A percentile compares a stretch with the other conserved stretches of the same genome.
These are phyloP conservation scores for Colletotrichum sp. DNA, from an alignment of 2,329 filamentous ascomycete species.

Conservation along the genomic window DNA sequence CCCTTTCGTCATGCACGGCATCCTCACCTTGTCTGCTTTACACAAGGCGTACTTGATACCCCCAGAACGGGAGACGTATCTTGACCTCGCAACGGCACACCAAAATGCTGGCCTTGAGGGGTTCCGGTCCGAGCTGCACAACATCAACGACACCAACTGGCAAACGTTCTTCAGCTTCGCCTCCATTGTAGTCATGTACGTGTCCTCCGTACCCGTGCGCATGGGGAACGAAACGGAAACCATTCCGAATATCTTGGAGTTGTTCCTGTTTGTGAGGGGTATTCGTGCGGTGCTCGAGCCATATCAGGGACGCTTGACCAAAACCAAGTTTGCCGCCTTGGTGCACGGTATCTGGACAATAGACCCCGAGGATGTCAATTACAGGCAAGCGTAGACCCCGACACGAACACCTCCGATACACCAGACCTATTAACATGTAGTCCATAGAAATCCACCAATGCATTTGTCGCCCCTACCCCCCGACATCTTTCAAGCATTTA, in stretches of 20 bases:
- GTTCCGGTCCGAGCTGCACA: slow-evolving; percentile 27
- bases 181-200: slow-evolving; percentile 38
- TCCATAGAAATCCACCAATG: not conserved
- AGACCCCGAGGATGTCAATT: not conserved
- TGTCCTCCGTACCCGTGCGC: not conserved
- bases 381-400: not conserved
- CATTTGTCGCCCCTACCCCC: not conserved
- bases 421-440: accelerated
- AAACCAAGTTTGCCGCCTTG: not conserved
- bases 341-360: not conserved
- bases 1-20: slow-evolving; percentile 33
- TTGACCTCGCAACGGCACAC: slow-evolving; percentile 31
- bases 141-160: slow-evolving; percentile 24
- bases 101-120: slow-evolving; percentile 33
- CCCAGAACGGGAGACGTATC: slow-evolving; percentile 25
- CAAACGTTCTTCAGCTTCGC: slow-evolving; percentile 45
- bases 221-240: not conserved
- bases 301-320: not conserved
- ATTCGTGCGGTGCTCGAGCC: not conserved
- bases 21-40: slow-evolving; percentile 31
- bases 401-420: too few species aligned
- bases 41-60: slow-evolving; percentile 35
- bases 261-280: slow-evolving; percentile 13
- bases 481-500: slow-evolving; percentile 6
- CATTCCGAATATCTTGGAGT: not conserved